Percentiles rank a stretch among this genome's conserved stretches.
These are phyloP conservation scores for Microstegium vimineum DNA, from an alignment of 176 grass and related monocot species.

Conservation along the genomic window DNA sequence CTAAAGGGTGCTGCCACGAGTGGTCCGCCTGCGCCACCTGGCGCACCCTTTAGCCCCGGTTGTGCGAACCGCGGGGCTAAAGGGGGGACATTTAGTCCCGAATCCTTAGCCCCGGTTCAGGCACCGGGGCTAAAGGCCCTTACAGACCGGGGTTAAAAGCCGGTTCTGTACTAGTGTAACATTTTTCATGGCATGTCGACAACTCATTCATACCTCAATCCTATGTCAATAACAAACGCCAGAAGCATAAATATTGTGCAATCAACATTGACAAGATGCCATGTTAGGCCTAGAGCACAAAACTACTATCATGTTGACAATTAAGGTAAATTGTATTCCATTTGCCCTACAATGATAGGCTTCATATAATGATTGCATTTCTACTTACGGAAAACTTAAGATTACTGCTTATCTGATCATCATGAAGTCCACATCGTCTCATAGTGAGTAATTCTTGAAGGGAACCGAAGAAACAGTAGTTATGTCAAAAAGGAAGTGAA, in stretches of 20 bases:
- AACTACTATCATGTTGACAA: neutral
- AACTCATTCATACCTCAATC: conserved; percentile 12
- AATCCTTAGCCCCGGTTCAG: too few species aligned
- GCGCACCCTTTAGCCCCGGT: too few species aligned
- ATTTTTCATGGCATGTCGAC: conserved; percentile 18
- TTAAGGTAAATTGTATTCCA: conserved; percentile 9
- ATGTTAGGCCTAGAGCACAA: conserved; percentile 32
- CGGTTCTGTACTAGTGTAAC: too few species aligned
- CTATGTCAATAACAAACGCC: conserved; percentile 15
- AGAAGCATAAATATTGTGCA: conserved; percentile 18
- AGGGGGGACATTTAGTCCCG: too few species aligned
- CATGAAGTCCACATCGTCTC: neutral
- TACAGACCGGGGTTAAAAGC: too few species aligned
- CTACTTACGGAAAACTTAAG: conserved; percentile 17
- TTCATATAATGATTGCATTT: conserved; percentile 28
- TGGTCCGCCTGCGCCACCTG: too few species aligned
- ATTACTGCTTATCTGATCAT: neutral
- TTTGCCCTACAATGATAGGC: neutral
- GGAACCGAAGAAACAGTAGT: neutral
- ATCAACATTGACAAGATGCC: conserved; percentile 28
- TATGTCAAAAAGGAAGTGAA: neutral
- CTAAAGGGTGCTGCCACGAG: too few species aligned
- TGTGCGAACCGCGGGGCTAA: too few species aligned
- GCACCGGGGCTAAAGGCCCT: too few species aligned
- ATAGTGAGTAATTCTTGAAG: neutral